Conservation (phyloP, 306 rosid genomes). For the Sophora flavescens region DNA sequence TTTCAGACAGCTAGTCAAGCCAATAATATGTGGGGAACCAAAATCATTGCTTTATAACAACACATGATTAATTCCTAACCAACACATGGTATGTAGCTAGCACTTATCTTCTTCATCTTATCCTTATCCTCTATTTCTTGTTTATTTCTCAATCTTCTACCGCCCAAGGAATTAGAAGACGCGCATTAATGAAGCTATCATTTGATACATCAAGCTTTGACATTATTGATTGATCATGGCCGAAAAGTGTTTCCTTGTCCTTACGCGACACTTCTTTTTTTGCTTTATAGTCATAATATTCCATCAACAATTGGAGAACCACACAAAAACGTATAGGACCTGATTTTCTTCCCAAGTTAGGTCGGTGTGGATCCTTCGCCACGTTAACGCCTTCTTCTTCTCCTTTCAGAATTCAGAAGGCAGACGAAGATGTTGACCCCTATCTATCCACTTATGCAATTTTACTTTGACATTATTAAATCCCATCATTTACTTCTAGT, state of each 20-base stretch:
- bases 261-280: constrained; percentile 28
- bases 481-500: not conserved
- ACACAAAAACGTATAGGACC: not conserved
- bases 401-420: not conserved
- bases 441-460: not conserved
- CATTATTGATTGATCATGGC: constrained; percentile 1
- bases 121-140: not conserved
- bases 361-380: not conserved
- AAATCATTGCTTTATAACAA: not conserved
- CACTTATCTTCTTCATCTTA: not conserved
- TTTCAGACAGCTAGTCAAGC: not conserved
- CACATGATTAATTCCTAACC: not conserved
- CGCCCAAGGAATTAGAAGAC: not conserved
- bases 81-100: not conserved
- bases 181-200: not conserved
- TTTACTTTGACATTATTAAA: not conserved
- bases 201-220: not conserved
- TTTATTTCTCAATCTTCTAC: not conserved
- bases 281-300: not conserved
- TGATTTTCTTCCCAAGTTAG: not conserved
- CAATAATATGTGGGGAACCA: not conserved
- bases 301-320: not conserved
- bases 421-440: constrained; percentile 30
- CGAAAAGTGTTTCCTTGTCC: constrained; percentile 44
- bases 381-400: not conserved